A percentile compares a stretch with the other conserved stretches of the same genome.
Evolutionary conservation across 768 basidiomycete genomes (phyloP).

Genomic region (Amanita phalloides): DNA sequence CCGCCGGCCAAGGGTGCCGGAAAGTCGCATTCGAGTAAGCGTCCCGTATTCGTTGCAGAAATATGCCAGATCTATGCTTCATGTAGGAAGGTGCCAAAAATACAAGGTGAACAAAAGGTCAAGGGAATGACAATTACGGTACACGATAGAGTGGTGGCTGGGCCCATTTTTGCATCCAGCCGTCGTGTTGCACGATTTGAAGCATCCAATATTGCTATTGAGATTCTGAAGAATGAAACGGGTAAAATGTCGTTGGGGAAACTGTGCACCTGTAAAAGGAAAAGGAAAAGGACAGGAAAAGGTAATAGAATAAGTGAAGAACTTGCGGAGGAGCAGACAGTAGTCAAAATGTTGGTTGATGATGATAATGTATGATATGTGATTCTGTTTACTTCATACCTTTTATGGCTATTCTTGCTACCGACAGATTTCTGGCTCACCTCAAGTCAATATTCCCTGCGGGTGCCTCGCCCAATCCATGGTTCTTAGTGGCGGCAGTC

Average conservation of each 20-base stretch:
- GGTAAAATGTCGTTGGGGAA: constrained; percentile 32
- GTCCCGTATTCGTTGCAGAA: not conserved
- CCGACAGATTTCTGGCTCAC: constrained; percentile 28
- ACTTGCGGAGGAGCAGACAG: constrained; percentile 1
- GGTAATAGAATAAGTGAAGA: constrained; percentile 3
- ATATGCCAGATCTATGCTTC: not conserved
- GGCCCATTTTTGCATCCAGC: constrained; percentile 51
- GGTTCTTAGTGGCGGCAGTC: constrained; percentile 50
- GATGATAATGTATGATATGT: not conserved
- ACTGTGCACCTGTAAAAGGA: constrained; percentile 25
- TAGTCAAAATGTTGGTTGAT: constrained; percentile 9
- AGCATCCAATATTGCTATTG: constrained; percentile 51
- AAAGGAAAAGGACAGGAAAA: constrained; percentile 4
- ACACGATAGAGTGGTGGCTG: constrained; percentile 45
- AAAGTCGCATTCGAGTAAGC: constrained; percentile 21
- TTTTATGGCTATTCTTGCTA: constrained; percentile 19
- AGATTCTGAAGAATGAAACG: constrained; percentile 35
- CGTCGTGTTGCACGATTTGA: constrained; percentile 54
- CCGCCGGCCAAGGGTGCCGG: constrained; percentile 45
- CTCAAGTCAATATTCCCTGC: constrained; percentile 37
- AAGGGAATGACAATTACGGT: constrained; percentile 48
- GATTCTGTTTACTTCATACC: not conserved
- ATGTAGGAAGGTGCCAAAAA: constrained; percentile 14
- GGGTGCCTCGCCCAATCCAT: constrained; percentile 27
- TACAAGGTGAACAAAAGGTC: constrained; percentile 9